These are phyloP conservation scores for Pseudogymnoascus sp. DNA, from an alignment of 2,329 filamentous ascomycete genomes.

Conservation along the genomic window DNA sequence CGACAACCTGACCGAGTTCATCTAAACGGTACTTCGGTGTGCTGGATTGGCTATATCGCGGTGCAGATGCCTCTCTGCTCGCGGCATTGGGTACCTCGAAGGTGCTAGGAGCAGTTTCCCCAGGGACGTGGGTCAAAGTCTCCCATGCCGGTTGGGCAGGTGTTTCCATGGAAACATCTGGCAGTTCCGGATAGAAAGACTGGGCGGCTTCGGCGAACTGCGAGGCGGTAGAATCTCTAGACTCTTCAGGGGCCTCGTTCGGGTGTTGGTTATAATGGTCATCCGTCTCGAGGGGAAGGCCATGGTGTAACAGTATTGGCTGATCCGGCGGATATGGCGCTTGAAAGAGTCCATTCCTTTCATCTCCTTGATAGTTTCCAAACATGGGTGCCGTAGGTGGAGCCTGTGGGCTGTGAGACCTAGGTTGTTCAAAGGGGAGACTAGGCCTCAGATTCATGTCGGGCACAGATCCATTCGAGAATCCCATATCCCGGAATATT, in stretches of 20 bases:
- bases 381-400: neutral
- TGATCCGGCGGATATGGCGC: conserved; percentile 1
- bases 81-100: neutral
- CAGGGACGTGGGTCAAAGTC: neutral
- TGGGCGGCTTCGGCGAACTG: neutral
- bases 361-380: neutral
- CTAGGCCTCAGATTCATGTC: neutral
- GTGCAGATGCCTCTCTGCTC: neutral
- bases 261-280: neutral
- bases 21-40: neutral
- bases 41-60: neutral
- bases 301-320: neutral
- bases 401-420: neutral
- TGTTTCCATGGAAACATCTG: conserved; percentile 2
- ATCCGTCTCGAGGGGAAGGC: neutral
- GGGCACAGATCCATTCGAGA: neutral
- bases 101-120: neutral
- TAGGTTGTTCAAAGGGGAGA: neutral
- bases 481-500: conserved; percentile 5
- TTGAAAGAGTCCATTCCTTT: neutral
- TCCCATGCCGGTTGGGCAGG: neutral
- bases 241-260: neutral
- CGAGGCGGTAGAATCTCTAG: neutral
- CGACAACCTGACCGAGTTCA: neutral
- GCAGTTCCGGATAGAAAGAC: neutral